Conservation (phyloP, 2,329 filamentous ascomycete genomes). For the Exophiala viscosa region DNA sequence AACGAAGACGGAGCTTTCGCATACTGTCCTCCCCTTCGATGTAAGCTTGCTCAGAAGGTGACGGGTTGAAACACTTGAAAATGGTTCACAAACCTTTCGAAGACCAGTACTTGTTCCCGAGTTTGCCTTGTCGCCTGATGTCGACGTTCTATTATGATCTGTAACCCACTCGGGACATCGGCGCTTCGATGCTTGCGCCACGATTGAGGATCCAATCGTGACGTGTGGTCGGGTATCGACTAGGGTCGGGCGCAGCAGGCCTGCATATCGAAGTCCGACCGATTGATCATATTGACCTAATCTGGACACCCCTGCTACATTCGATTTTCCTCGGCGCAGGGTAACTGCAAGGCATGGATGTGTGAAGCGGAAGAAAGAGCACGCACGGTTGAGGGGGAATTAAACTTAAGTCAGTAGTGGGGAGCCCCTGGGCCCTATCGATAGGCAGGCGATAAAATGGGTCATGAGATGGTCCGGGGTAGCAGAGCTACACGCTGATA, state of each 20-base stretch:
- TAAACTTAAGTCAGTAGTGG: too few species aligned
- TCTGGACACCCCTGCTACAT: too few species aligned
- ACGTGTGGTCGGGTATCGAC: not conserved
- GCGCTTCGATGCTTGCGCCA: constrained; percentile 10
- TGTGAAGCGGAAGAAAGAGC: too few species aligned
- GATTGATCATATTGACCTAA: not conserved
- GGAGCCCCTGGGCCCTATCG: too few species aligned
- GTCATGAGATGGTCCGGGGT: too few species aligned
- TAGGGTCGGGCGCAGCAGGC: too few species aligned
- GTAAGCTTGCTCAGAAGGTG: not conserved
- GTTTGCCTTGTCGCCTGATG: constrained; percentile 4
- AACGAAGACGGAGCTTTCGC: not conserved
- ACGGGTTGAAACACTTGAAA: not conserved
- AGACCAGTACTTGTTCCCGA: not conserved
- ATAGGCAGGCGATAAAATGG: too few species aligned
- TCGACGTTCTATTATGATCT: not conserved
- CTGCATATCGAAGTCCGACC: not conserved
- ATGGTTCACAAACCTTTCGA: not conserved
- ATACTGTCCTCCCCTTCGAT: not conserved
- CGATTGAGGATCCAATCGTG: constrained; percentile 11
- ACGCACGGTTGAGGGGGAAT: too few species aligned
- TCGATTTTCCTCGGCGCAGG: too few species aligned
- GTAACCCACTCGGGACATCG: not conserved
- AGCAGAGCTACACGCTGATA: too few species aligned
- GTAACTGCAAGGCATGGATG: too few species aligned